phyloP scores from a whole-genome alignment of 805 yeast species.

The Zygosaccharomyces kombuchaensis region DNA sequence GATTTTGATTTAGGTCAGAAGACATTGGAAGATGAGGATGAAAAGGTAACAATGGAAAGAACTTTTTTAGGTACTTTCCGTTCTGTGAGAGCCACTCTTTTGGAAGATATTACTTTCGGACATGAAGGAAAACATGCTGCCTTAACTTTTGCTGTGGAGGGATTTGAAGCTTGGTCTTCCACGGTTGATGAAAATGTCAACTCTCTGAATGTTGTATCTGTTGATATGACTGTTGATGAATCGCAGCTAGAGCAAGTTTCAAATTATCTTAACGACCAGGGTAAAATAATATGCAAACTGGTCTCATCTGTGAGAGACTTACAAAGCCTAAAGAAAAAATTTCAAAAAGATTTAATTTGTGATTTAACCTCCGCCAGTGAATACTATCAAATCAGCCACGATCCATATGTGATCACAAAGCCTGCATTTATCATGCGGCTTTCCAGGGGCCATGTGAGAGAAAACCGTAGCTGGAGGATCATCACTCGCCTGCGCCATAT shows the following conservation, averaged over 20 bases:
- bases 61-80: slow-evolving; percentile 17
- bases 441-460: slow-evolving; percentile 67
- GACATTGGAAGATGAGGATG: slow-evolving; percentile 17
- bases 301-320: slow-evolving; percentile 6
- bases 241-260: slow-evolving; percentile 37
- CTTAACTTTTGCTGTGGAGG: slow-evolving; percentile 26
- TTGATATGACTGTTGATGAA: slow-evolving; percentile 33
- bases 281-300: slow-evolving; percentile 10
- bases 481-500: slow-evolving; percentile 76
- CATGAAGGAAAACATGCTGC: slow-evolving; percentile 27
- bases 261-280: slow-evolving; percentile 17
- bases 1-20: slow-evolving; percentile 24
- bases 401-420: slow-evolving; percentile 84
- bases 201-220: slow-evolving; percentile 30
- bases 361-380: slow-evolving; percentile 46
- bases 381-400: slow-evolving; percentile 58
- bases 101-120: slow-evolving; percentile 5
- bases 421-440: slow-evolving; percentile 80
- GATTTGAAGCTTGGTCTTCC: slow-evolving; percentile 30
- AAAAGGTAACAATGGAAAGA: slow-evolving; percentile 14
- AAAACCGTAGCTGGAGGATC: slow-evolving; percentile 83
- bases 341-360: slow-evolving; percentile 38
- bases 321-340: slow-evolving; percentile 11
- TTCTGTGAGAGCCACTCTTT: slow-evolving; percentile 20
- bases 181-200: slow-evolving; percentile 17